phyloP scores from a whole-genome alignment of 345 rosid genomes.

The Gynandropsis gynandra region DNA sequence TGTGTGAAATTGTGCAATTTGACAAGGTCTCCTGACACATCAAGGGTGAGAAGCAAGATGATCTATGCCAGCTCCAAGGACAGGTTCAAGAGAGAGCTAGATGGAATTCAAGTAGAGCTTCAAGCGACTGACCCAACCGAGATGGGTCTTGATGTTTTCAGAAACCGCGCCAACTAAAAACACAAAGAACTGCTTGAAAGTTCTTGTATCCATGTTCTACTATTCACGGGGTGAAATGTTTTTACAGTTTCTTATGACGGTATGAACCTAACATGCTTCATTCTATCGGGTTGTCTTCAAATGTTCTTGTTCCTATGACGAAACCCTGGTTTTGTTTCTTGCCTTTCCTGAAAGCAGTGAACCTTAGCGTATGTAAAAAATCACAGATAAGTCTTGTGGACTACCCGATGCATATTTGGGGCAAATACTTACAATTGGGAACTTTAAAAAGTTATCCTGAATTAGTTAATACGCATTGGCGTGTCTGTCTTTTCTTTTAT shows the following conservation, averaged over 20 bases:
- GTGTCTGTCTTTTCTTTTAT: too few relatives aligned
- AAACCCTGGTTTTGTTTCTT: conserved; percentile 12
- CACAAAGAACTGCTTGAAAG: conserved; percentile 6
- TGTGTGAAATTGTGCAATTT: not conserved
- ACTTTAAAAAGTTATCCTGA: too few relatives aligned
- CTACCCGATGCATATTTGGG: too few relatives aligned
- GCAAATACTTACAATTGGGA: too few relatives aligned
- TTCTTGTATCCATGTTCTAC: conserved; percentile 14
- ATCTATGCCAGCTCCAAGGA: conserved; percentile 35
- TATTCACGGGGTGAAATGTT: conserved; percentile 13
- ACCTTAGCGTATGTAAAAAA: too few relatives aligned
- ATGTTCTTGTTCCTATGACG: conserved; percentile 14
- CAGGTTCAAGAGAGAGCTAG: too few relatives aligned
- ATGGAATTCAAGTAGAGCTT: conserved; percentile 53
- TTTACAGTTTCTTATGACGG: conserved; percentile 28
- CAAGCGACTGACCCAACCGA: conserved; percentile 61
- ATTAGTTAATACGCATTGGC: too few relatives aligned
- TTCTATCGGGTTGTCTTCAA: conserved; percentile 25
- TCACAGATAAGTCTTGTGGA: too few relatives aligned
- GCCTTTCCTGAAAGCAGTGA: too few relatives aligned
- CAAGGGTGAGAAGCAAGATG: conserved; percentile 30
- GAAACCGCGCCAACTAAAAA: conserved; percentile 39
- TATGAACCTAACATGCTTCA: conserved; percentile 29
- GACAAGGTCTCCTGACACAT: conserved; percentile 30
- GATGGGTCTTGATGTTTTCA: conserved; percentile 57